These are phyloP conservation scores for Suillus clintonianus DNA, from an alignment of 768 basidiomycete genomes.

Conservation along the genomic window DNA sequence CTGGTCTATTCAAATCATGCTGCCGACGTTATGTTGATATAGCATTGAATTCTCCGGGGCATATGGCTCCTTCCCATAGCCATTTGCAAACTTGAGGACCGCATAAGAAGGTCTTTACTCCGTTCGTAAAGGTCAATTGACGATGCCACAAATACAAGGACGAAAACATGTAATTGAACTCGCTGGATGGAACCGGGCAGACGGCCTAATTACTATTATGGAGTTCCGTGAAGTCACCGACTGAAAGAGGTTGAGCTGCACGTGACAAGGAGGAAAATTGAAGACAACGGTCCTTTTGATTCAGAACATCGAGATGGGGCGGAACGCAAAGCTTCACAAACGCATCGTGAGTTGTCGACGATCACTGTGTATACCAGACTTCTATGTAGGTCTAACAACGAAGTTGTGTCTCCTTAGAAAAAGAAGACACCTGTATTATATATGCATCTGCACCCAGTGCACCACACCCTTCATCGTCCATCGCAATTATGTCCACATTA, in stretches of 20 bases:
- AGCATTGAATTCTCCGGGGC: background rate
- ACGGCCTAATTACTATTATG: too few species aligned
- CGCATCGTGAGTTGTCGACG: conserved; percentile 27
- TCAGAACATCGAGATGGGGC: conserved; percentile 27
- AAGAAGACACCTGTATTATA: conserved; percentile 15
- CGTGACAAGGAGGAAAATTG: too few species aligned
- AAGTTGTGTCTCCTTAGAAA: conserved; percentile 21
- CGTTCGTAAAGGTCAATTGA: background rate
- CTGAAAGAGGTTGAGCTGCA: too few species aligned
- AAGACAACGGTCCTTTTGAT: too few species aligned
- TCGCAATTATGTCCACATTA: too few species aligned
- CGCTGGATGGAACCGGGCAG: too few species aligned
- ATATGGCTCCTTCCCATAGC: background rate
- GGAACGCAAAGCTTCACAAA: conserved; percentile 37
- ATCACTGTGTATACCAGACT: background rate
- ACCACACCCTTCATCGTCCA: conserved; percentile 10
- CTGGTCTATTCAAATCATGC: background rate
- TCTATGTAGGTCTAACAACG: background rate
- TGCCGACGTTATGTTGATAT: background rate
- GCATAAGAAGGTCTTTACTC: too few species aligned
- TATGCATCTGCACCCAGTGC: too few species aligned
- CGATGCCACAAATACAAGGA: background rate
- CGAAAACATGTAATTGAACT: too few species aligned
- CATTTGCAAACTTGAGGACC: background rate
- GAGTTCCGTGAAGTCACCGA: too few species aligned